Evolutionary conservation across 768 basidiomycete species (phyloP).

Genomic region (Amanita pallidorosea): DNA sequence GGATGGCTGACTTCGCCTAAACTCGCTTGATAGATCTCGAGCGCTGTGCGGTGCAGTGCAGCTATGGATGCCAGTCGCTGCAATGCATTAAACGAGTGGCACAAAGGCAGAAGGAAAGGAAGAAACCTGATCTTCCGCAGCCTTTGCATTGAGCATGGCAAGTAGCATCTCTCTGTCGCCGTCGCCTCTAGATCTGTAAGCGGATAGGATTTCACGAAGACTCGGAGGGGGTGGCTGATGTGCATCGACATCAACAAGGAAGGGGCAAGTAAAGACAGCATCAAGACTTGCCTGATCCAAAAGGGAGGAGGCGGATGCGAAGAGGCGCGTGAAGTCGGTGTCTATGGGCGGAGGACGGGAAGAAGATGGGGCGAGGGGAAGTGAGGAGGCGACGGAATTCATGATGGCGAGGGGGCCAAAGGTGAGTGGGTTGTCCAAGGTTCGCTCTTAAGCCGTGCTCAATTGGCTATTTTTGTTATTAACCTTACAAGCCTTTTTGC

Average conservation of each 20-base stretch:
- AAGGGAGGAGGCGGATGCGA: constrained; percentile 26
- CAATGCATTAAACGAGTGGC: background rate
- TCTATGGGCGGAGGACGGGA: constrained; percentile 9
- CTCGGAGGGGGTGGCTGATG: constrained; percentile 65
- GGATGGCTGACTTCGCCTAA: constrained; percentile 7
- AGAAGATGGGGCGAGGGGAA: constrained; percentile 18
- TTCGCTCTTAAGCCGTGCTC: constrained; percentile 34
- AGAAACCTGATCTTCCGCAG: constrained; percentile 84
- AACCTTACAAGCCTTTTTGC: constrained; percentile 34
- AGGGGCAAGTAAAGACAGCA: constrained; percentile 10
- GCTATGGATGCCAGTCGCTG: constrained; percentile 67
- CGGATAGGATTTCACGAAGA: constrained; percentile 77
- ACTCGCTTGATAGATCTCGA: constrained; percentile 43
- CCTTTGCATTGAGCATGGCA: constrained; percentile 85
- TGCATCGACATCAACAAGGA: constrained; percentile 8
- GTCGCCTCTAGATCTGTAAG: constrained; percentile 78
- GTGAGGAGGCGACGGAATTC: constrained; percentile 22
- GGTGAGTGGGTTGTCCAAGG: constrained; percentile 23
- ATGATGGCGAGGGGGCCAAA: constrained; percentile 28
- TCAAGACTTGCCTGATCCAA: constrained; percentile 28
- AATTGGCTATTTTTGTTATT: constrained; percentile 32
- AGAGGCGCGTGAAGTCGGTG: constrained; percentile 23
- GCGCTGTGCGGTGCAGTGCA: constrained; percentile 57
- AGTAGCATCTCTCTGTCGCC: constrained; percentile 90
- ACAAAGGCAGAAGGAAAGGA: background rate